These are phyloP conservation scores for Leccinum disarticulatum DNA, from an alignment of 768 basidiomycete genomes.

Conservation along the genomic window DNA sequence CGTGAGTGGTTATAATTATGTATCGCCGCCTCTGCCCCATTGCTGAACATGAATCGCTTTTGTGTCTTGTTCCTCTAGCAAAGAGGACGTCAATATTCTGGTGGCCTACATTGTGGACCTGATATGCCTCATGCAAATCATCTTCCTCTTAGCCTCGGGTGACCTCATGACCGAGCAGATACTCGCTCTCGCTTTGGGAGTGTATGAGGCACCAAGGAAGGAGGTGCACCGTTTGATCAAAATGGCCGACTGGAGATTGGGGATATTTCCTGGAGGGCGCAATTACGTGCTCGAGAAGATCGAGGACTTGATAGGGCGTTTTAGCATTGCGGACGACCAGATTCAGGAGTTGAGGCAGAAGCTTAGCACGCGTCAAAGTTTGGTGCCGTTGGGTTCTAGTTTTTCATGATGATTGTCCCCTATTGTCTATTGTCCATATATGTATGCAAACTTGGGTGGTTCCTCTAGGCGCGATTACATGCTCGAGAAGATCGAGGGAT, in stretches of 20 bases:
- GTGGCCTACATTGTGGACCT: constrained; percentile 15
- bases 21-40: no score
- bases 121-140: constrained; percentile 16
- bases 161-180: background rate
- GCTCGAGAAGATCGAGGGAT: no score
- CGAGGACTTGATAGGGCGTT: constrained; percentile 14
- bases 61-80: background rate
- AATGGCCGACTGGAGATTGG: background rate
- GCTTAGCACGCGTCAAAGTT: background rate
- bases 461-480: no score
- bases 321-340: constrained; percentile 11
- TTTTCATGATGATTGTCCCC: background rate
- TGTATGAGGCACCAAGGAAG: constrained; percentile 2
- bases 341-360: constrained; percentile 1
- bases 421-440: background rate
- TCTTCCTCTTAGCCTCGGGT: constrained; percentile 6
- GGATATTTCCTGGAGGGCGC: constrained; percentile 6
- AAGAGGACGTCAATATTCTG: constrained; percentile 10
- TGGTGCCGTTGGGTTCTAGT: background rate
- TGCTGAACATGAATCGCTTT: background rate
- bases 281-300: constrained; percentile 12
- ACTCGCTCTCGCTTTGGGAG: background rate
- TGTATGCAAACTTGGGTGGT: no score
- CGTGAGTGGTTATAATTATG: constrained; percentile 3
- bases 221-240: constrained; percentile 1